A percentile compares a stretch with the other conserved stretches of the same genome.
Evolutionary conservation across 257 asterid species (phyloP).

Genomic region (Anisodus acutangulus): DNA sequence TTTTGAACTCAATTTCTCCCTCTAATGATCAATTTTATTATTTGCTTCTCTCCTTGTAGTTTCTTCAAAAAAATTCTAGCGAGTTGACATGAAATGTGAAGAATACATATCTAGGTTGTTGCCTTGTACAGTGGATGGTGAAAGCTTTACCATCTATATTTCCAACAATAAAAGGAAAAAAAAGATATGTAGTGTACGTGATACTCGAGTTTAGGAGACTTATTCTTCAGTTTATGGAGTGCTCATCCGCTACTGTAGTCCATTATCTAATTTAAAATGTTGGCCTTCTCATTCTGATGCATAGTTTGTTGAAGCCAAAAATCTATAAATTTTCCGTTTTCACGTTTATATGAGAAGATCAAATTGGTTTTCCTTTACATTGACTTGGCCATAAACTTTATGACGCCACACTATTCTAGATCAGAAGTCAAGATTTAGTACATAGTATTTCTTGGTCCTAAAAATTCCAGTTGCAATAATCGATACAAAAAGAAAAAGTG

Average conservation of each 20-base stretch:
- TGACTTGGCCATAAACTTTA: background rate
- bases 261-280: background rate
- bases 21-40: slow-evolving; percentile 27
- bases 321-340: background rate
- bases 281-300: background rate
- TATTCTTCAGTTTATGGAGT: slow-evolving; percentile 5
- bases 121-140: slow-evolving; percentile 50
- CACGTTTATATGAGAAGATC: background rate
- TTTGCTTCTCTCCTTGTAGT: slow-evolving; percentile 30
- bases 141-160: slow-evolving; percentile 40
- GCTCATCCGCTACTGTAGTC: background rate
- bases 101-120: slow-evolving; percentile 40
- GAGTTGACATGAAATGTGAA: slow-evolving; percentile 39
- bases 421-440: background rate
- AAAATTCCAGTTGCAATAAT: background rate
- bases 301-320: background rate
- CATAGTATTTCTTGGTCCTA: background rate
- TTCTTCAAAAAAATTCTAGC: slow-evolving; percentile 34
- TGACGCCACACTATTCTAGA: too few relatives aligned
- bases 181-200: slow-evolving; percentile 17
- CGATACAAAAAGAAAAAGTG: background rate
- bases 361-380: background rate
- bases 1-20: slow-evolving; percentile 38
- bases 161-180: slow-evolving; percentile 40
- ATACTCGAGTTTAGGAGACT: background rate